Evolutionary conservation across 2,329 filamentous ascomycete genomes (phyloP).

Genomic region (Fusarium caatingaense): DNA sequence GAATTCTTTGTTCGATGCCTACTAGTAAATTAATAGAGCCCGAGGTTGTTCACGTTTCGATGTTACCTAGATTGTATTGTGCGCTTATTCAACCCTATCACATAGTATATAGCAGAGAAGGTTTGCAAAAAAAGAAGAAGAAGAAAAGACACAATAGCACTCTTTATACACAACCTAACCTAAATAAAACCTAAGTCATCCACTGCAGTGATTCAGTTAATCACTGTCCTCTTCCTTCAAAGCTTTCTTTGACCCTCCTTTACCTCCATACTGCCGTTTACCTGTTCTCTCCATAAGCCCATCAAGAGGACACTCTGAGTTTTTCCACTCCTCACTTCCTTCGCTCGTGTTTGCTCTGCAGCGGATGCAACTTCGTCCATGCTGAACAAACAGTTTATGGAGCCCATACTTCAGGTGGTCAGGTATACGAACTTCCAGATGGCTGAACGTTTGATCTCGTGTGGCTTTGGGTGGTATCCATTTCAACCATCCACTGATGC

Average conservation of each 20-base stretch:
- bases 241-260: slow-evolving; percentile 31
- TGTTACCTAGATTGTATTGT: not conserved
- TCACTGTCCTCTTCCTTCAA: slow-evolving; percentile 35
- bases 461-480: slow-evolving; percentile 45
- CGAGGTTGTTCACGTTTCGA: not conserved
- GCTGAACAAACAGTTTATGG: slow-evolving; percentile 45
- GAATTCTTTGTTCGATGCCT: not conserved
- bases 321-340: slow-evolving; percentile 44
- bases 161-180: not conserved
- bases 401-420: slow-evolving; percentile 45
- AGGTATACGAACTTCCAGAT: slow-evolving; percentile 45
- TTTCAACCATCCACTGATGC: slow-evolving; percentile 44
- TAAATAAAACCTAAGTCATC: not conserved
- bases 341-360: slow-evolving; percentile 46
- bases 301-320: slow-evolving; percentile 41
- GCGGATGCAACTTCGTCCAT: slow-evolving; percentile 42
- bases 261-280: slow-evolving; percentile 38
- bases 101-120: not conserved
- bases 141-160: not conserved
- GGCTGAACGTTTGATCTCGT: slow-evolving; percentile 44
- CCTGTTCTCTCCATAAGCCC: slow-evolving; percentile 42
- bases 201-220: slow-evolving; percentile 4
- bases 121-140: slow-evolving; percentile 1
- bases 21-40: not conserved
- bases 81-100: not conserved